Base-by-base conservation (phyloP, 2,329 filamentous ascomycete species). In the Botrytis porri region DNA sequence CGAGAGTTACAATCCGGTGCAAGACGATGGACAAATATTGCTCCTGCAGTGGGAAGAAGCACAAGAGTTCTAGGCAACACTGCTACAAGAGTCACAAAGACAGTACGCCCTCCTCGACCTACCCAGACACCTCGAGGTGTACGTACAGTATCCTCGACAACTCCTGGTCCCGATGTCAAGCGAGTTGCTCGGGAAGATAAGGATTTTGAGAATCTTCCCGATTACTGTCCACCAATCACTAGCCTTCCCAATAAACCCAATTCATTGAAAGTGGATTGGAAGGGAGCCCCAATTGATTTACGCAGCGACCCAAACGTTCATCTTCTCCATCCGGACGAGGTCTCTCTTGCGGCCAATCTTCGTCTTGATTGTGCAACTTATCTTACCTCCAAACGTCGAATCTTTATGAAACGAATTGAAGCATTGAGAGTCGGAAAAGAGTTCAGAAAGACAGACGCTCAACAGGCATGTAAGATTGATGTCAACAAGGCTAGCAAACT, bases 391-490 rank as follows among this genome's bases (percentile, higher is more conserved):
- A 98, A 98, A 86, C 91, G 95, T 73, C 91, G 94, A 74, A 95
- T 98, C 80, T 98, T 98, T 81, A 86, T 91, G 71, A 89, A 90
- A 67, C 89, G 93, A 59, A 87, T 95, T 48, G 88, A 92, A 69
- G 88, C 90, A 3, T 84, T 89, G 54, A 83, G 85, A 72, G 89
- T 89, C 51, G 88, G 88, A 80, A 96, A 97, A 82, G 92, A 95
- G 79, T 98, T 97, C 82, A 91, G 93, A 81, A 97, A 97, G 87
- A 98, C 95, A 1, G 93, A 97, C 81, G 94, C 94, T 8, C 95
- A 98, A 82, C 93, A 97, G 81, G 94, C 93, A n/a, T 97, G 94
- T 87, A 97, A 97, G 85, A 97, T 98, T 76, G 95, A 98, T 79
- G 95, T 98, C 81, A 98, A 98, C 86, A 98, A 98, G 85, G 94